phyloP scores from a whole-genome alignment of 495 filamentous ascomycete genomes.

The Hapsidospora chrysogenum region DNA sequence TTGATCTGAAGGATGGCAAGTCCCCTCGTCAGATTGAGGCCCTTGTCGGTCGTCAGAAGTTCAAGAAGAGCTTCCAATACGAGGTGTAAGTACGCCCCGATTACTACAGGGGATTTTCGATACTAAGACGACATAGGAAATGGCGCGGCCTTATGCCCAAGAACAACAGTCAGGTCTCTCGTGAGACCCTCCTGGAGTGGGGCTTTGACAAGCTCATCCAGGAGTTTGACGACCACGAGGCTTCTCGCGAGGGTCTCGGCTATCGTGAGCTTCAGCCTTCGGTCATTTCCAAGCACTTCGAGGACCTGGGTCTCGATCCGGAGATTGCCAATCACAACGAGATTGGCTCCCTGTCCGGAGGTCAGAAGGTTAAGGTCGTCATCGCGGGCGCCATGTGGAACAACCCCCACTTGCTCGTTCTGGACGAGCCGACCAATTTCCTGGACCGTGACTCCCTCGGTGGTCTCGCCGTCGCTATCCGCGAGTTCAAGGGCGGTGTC shows the following conservation, averaged over 20 bases:
- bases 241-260: constrained; percentile 89
- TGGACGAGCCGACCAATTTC: constrained; percentile 99
- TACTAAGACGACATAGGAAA: constrained; percentile 36
- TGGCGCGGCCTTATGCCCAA: constrained; percentile 82
- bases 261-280: constrained; percentile 85
- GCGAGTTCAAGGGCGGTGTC: constrained; percentile 93
- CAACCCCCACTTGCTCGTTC: constrained; percentile 90
- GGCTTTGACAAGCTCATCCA: constrained; percentile 90
- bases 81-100: constrained; percentile 50
- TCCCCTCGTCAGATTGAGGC: constrained; percentile 66
- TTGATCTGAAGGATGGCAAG: constrained; percentile 71
- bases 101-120: not conserved
- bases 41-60: constrained; percentile 93
- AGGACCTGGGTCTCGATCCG: constrained; percentile 87
- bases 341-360: constrained; percentile 90
- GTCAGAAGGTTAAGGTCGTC: constrained; percentile 99
- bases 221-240: constrained; percentile 97
- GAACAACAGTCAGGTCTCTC: constrained; percentile 79
- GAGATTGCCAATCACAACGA: constrained; percentile 98
- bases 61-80: constrained; percentile 98
- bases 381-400: constrained; percentile 98
- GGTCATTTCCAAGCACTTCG: constrained; percentile 93
- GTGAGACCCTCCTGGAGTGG: constrained; percentile 71
- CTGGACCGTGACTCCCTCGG: constrained; percentile 94
- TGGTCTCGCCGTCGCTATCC: constrained; percentile 87